phyloP scores from a whole-genome alignment of 1,139 yeast genomes.

The Pichia sp. region DNA sequence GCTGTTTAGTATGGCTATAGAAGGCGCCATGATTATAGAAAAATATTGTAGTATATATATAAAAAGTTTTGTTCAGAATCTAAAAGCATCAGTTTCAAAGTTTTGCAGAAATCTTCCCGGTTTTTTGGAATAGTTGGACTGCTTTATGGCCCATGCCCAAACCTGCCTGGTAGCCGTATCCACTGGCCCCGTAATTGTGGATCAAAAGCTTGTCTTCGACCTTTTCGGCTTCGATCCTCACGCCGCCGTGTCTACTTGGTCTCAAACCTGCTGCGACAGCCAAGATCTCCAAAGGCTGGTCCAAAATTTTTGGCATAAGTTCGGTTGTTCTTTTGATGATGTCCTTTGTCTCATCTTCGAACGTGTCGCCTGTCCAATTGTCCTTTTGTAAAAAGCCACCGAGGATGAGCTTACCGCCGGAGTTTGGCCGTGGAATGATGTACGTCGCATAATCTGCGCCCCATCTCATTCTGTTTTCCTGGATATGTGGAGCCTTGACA shows the following conservation, averaged over 20 bases:
- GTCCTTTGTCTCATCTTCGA: constrained; percentile 49
- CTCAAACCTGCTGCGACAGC: constrained; percentile 65
- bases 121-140: constrained; percentile 29
- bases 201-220: constrained; percentile 40
- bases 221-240: constrained; percentile 51
- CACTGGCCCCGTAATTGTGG: constrained; percentile 74
- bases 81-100: too few relatives aligned
- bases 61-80: too few relatives aligned
- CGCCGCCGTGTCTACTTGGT: constrained; percentile 68
- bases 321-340: constrained; percentile 53
- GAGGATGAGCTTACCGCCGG: constrained; percentile 55
- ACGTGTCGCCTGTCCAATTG: constrained; percentile 55
- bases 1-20: neutral
- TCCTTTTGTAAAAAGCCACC: constrained; percentile 65
- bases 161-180: constrained; percentile 74
- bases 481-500: constrained; percentile 52
- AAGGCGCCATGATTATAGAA: neutral
- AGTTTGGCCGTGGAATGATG: constrained; percentile 62
- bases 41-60: neutral
- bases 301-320: constrained; percentile 49
- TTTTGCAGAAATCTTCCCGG: constrained; percentile 6
- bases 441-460: constrained; percentile 54
- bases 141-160: constrained; percentile 57
- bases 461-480: constrained; percentile 48
- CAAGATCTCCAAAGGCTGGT: constrained; percentile 43